Conservation (phyloP, 2,329 filamentous ascomycete species). For the Coniochaeta sp. region DNA sequence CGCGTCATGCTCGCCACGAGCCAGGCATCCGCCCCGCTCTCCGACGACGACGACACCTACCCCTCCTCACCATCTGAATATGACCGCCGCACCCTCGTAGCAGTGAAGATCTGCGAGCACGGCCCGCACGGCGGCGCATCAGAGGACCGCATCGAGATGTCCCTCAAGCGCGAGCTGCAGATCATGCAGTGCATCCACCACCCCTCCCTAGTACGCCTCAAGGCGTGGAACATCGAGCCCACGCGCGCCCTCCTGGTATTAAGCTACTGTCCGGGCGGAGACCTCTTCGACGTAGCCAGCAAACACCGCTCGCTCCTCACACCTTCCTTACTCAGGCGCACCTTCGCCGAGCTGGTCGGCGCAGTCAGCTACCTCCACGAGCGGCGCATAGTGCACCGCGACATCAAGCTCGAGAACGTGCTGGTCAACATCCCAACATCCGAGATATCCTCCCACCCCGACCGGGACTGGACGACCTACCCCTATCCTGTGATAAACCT, state of each 20-base stretch:
- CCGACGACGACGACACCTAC: conserved; percentile 33
- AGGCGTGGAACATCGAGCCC: conserved; percentile 82
- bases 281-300: conserved; percentile 88
- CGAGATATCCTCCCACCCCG: conserved; percentile 45
- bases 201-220: conserved; percentile 83
- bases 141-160: conserved; percentile 87
- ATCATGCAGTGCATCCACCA: conserved; percentile 85
- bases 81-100: conserved; percentile 75
- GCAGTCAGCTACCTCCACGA: conserved; percentile 82
- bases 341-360: conserved; percentile 82
- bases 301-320: conserved; percentile 60
- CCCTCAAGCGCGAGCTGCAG: conserved; percentile 88
- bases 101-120: conserved; percentile 92
- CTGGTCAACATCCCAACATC: conserved; percentile 73
- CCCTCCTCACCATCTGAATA: conserved; percentile 27
- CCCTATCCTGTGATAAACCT: conserved; percentile 80
- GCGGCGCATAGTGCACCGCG: conserved; percentile 83
- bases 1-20: conserved; percentile 87
- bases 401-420: conserved; percentile 96
- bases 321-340: conserved; percentile 65
- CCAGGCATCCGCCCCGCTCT: conserved; percentile 43
- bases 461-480: conserved; percentile 64
- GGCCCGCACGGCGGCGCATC: conserved; percentile 89
- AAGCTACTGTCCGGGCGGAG: conserved; percentile 87
- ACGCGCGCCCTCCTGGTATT: conserved; percentile 78